These are phyloP conservation scores for Vaccinium darrowii DNA, from an alignment of 148 eudicot genomes.

Conservation along the genomic window DNA sequence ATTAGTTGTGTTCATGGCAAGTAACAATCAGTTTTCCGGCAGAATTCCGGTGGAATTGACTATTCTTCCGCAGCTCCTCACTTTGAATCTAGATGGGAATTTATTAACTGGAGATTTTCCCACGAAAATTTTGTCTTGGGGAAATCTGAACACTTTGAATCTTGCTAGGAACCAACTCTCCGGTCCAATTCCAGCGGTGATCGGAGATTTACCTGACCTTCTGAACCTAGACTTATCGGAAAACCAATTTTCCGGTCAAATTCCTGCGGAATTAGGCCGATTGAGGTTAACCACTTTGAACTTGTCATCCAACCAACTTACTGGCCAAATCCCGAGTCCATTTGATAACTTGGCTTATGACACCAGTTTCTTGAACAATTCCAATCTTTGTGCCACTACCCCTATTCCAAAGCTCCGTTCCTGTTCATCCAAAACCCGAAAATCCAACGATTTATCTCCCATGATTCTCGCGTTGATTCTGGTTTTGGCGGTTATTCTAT, in stretches of 20 bases:
- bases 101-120: constrained; percentile 25
- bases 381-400: constrained; percentile 29
- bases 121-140: constrained; percentile 20
- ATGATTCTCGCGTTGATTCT: constrained; percentile 38
- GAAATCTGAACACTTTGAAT: constrained; percentile 23
- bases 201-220: constrained; percentile 27
- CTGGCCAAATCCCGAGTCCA: constrained; percentile 28
- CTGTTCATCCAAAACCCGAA: constrained; percentile 30
- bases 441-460: constrained; percentile 24
- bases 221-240: constrained; percentile 27
- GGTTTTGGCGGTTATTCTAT: constrained; percentile 31
- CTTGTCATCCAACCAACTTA: constrained; percentile 34
- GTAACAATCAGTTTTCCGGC: constrained; percentile 54
- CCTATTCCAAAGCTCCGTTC: constrained; percentile 34
- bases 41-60: constrained; percentile 47
- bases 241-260: constrained; percentile 30
- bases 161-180: constrained; percentile 29
- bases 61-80: constrained; percentile 23
- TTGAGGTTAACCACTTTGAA: constrained; percentile 23
- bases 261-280: constrained; percentile 27
- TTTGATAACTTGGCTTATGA: constrained; percentile 29
- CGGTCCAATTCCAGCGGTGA: constrained; percentile 24
- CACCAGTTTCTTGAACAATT: constrained; percentile 28
- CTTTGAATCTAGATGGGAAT: constrained; percentile 27
- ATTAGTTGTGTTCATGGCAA: constrained; percentile 40